Evolutionary conservation across 257 asterid species (phyloP).

Genomic region (Paulownia fortunei): DNA sequence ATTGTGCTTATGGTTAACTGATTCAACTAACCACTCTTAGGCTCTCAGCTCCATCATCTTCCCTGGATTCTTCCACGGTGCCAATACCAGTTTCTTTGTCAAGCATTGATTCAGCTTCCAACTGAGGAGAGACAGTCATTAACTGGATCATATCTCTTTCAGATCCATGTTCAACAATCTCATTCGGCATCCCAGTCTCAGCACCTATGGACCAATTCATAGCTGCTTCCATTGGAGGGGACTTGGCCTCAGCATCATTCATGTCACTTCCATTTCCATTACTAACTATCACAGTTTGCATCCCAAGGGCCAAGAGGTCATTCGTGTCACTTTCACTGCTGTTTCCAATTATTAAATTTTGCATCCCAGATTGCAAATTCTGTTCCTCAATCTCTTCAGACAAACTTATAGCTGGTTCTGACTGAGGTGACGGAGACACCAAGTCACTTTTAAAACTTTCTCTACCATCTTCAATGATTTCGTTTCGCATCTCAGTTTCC

Average conservation of each 20-base stretch:
- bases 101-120: constrained; percentile 45
- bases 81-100: constrained; percentile 42
- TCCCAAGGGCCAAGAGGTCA: constrained; percentile 3
- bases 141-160: constrained; percentile 30
- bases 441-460: constrained; percentile 25
- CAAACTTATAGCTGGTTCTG: constrained; percentile 31
- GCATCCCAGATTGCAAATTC: constrained; percentile 20
- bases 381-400: constrained; percentile 31
- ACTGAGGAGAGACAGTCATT: constrained; percentile 34
- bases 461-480: constrained; percentile 27
- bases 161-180: constrained; percentile 35
- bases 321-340: constrained; percentile 19
- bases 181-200: constrained; percentile 4
- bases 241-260: constrained; percentile 23
- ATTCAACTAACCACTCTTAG: constrained; percentile 50
- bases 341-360: constrained; percentile 5
- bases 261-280: constrained; percentile 14
- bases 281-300: constrained; percentile 19
- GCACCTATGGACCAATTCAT: constrained; percentile 14
- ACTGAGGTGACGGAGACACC: constrained; percentile 31
- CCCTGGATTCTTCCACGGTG: constrained; percentile 29
- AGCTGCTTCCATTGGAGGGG: constrained; percentile 28
- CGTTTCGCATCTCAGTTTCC: constrained; percentile 29
- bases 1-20: constrained; percentile 1
- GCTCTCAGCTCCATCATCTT: constrained; percentile 41